Evolutionary conservation across 768 basidiomycete genomes (phyloP), one percentile per base, ranked within the genome.

Genomic region (Lentinula raphanica): DNA sequence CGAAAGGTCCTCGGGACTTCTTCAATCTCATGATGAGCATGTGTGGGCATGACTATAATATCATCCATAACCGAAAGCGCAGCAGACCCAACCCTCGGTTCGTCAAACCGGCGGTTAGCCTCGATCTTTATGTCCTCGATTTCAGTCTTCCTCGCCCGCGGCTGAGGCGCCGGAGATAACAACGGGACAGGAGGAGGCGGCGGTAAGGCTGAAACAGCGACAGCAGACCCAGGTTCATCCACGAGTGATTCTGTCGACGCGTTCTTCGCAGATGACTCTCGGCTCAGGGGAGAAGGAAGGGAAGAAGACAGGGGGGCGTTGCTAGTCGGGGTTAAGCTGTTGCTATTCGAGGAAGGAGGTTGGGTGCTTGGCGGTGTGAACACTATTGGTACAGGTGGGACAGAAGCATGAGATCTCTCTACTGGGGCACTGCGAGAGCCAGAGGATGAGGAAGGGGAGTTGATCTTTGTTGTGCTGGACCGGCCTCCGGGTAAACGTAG

Each of bases 401-500:
- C 58, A n/a, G 69, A 72, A 0, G 62, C 60, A 66, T 77, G 45
- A 69, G 65, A 56, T 68, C 42, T 29, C 3, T 46, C 40, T 4
- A 21, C 40, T 3, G 25, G 56, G 8, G 56, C 45, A 57, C 46
- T 57, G 5, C 71, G 15, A 67, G 74, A 1, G 71, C 69, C 35
- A 68, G 74, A 27, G 64, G 76, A n/a, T 64, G 72, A 3, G n/a
- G n/a, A n/a, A n/a, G n/a, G n/a, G n/a, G n/a, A n/a, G n/a, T n/a
- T n/a, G n/a, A 58, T 59, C n/a, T 1, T 66, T 11, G n/a, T 19
- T 59, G 27, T 8, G 39, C 62, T 62, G 21, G 42, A 44, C 68
- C 66, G 50, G 59, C 71, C 71, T 0, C n/a, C n/a, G n/a, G 82
- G 85, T 23, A 90, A 72, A 1, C 89, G 81, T 7, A 92, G 71